Base-by-base conservation (phyloP, 2,329 filamentous ascomycete genomes). In the Xylariaceae sp. region DNA sequence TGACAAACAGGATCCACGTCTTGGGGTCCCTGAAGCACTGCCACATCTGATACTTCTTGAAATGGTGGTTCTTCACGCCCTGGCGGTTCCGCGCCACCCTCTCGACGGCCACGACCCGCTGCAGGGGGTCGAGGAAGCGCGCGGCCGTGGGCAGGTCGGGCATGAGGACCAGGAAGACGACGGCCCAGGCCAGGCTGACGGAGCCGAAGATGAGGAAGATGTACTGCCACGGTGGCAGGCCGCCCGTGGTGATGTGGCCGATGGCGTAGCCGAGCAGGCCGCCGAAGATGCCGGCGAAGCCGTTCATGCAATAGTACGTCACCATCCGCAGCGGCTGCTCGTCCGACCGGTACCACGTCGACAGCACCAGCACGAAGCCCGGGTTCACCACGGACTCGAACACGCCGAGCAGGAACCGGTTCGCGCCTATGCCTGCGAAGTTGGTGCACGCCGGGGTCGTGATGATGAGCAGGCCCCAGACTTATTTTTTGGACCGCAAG, bases 1-100 rank as follows among this genome's bases (percentile, higher is more conserved):
- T 69, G 36, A 74, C 44, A 47, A 76, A 76, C 2, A 78, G 51
- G 17, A 76, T 68, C 71, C 73, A 77, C 0, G 73, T 75, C 58
- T 78, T 77, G 0, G 73, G 12, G 19, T 78, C 74, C 4, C 51
- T 41, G 0, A 68, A 44, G 2, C 71, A 69, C 49, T 77, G 69
- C 50, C 62, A 61, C 11, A 68, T 63, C 52, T 71, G 69, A 29
- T 69, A 63, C 44, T 52, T 58, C 43, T 70, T 69, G 53, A 71
- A 71, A 29, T 73, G 49, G 31, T 53, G 54, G 27, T 59, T 59
- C 42, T 57, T 59, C 12, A 59, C 45, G 2, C 54, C 51, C 39
- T 55, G 50, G 9, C 48, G 43, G 26, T 59, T 54, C 18, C 31
- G 46, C 11, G 53, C 46, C 9, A 59, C 54, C 9, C 55, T 43